Percentiles rank a stretch among this genome's conserved stretches.
Conservation (phyloP, 345 rosid genomes). For the Psidium friedrichsthalianum region DNA sequence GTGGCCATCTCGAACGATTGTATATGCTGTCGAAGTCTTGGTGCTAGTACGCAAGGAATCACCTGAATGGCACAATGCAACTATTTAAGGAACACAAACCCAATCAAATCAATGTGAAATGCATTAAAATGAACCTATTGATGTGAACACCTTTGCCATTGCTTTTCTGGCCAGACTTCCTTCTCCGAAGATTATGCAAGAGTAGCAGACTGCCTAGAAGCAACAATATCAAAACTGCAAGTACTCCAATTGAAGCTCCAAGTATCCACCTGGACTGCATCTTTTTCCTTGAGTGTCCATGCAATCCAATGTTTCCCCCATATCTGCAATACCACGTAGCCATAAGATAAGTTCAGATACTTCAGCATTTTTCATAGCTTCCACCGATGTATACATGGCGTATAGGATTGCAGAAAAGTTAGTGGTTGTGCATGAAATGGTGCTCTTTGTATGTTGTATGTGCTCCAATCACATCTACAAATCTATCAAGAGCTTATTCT, state of each 20-base stretch:
- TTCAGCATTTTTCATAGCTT: neutral
- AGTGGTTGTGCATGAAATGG: neutral
- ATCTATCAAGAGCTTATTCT: neutral
- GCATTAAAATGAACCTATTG: neutral
- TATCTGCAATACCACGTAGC: slow-evolving; percentile 38
- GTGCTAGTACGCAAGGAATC: slow-evolving; percentile 27
- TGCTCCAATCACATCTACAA: neutral
- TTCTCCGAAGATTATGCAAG: slow-evolving; percentile 27
- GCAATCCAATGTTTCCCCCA: slow-evolving; percentile 49
- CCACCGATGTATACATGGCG: neutral
- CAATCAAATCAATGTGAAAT: neutral
- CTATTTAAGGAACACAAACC: neutral
- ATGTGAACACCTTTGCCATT: slow-evolving; percentile 36
- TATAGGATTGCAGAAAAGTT: neutral
- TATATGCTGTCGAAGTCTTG: slow-evolving; percentile 41
- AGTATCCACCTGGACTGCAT: slow-evolving; percentile 35
- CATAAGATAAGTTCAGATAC: neutral
- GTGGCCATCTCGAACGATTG: slow-evolving; percentile 53
- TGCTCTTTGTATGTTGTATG: neutral
- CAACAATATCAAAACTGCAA: slow-evolving; percentile 38
- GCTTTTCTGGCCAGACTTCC: slow-evolving; percentile 9
- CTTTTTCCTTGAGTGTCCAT: slow-evolving; percentile 28
- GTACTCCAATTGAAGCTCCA: slow-evolving; percentile 45
- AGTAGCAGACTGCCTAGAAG: slow-evolving; percentile 37
- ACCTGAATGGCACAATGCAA: slow-evolving; percentile 26